These are phyloP conservation scores for Staphylotrichum tortipilum DNA, from an alignment of 495 filamentous ascomycete species.

Conservation along the genomic window DNA sequence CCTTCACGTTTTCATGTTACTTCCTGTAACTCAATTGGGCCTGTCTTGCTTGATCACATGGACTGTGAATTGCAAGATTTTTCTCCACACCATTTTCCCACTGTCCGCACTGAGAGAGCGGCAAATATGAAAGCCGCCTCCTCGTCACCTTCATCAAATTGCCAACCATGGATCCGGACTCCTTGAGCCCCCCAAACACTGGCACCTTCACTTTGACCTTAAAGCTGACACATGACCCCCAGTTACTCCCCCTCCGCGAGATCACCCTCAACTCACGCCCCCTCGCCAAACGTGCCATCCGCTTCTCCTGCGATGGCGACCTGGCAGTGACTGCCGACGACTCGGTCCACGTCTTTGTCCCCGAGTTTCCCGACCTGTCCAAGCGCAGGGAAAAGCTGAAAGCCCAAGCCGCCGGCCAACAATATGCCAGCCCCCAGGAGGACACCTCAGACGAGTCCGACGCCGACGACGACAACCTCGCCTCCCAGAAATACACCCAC, in stretches of 20 bases:
- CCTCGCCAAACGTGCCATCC: conserved; percentile 35
- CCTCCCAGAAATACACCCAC: background rate
- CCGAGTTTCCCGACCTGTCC: conserved; percentile 30
- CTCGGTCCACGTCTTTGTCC: conserved; percentile 38
- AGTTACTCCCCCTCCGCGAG: conserved; percentile 35
- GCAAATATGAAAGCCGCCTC: no score
- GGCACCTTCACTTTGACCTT: no score
- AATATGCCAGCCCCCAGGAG: background rate
- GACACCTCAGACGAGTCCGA: conserved; percentile 6
- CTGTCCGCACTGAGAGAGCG: background rate
- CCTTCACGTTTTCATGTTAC: no score
- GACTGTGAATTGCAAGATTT: no score
- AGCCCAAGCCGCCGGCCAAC: background rate
- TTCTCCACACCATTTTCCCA: background rate
- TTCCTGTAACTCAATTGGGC: no score
- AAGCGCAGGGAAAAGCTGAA: conserved; percentile 6
- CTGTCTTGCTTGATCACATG: no score
- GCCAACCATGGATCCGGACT: no score
- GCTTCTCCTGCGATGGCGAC: conserved; percentile 43
- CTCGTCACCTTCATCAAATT: no score
- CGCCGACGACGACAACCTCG: conserved; percentile 10
- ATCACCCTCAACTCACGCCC: conserved; percentile 35
- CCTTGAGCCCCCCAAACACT: no score
- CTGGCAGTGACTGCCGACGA: conserved; percentile 41
- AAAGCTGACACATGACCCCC: conserved; percentile 4